Evolutionary conservation across 345 rosid genomes (phyloP), one percentile per base, ranked within the genome.

Genomic region (Turritis glabra): DNA sequence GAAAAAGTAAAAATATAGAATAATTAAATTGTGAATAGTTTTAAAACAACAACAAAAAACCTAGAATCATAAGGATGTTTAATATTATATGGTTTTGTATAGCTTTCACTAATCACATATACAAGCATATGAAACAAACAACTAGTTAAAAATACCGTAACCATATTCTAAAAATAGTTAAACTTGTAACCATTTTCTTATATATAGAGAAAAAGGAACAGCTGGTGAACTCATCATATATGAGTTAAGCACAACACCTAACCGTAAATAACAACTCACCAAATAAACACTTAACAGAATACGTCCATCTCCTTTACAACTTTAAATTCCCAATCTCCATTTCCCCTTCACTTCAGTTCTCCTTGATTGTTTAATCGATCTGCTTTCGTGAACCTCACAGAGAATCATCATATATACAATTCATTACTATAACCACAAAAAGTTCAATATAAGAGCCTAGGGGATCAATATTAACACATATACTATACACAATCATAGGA

Each of bases 271-370:
- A 17, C 18, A 73, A 53, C 64, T 19, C 27, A 14, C 57, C 65
- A 22, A 52, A 30, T 41, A 51, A 53, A 62, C 3, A 71, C n/a
- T n/a, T n/a, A n/a, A n/a, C n/a, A n/a, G n/a, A n/a, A n/a, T n/a
- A n/a, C 18, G 12, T 25, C 29, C n/a, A 56, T 56, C 64, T 56
- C 29, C 44, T 14, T 56, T 30, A 29, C 72, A 74, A 46, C 21
- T 65, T 57, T 57, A 67, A 67, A 58, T 75, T 67, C 44, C 6
- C 44, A 48, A 56, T 23, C 58, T 65, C 59, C 30, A 30, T 63
- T 53, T 22, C 47, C 52, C 53, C 53, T 18, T 63, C 47, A 23
- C 22, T 73, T 64, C 8, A 32, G 5, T 64, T 44, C 7, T 43
- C 27, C n/a, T 54, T n/a, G 55, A 62, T 58, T 17, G 18, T 73